Evolutionary conservation across 139 green algal genomes (phyloP).

Genomic region (Volvox africanus): DNA sequence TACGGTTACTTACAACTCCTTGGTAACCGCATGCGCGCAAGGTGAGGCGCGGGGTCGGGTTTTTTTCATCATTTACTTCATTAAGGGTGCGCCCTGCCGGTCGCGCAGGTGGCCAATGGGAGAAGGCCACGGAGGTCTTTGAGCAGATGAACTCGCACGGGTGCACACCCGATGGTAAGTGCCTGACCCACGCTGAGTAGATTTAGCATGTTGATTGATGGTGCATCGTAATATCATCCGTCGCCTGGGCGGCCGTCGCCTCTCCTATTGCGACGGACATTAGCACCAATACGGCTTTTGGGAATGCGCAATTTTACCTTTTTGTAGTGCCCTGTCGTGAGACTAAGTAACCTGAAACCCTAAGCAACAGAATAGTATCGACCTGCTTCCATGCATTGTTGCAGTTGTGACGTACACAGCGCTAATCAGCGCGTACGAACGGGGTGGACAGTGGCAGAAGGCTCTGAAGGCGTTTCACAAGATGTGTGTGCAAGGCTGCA

Average conservation of each 20-base stretch:
- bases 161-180: constrained; percentile 78
- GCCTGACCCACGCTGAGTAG: neutral
- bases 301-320: too few relatives aligned
- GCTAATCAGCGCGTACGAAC: constrained; percentile 85
- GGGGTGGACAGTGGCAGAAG: constrained; percentile 76
- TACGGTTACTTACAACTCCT: constrained; percentile 80
- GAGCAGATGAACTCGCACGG: constrained; percentile 79
- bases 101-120: constrained; percentile 76
- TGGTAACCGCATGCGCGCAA: constrained; percentile 81
- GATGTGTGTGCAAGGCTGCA: constrained; percentile 73
- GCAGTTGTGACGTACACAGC: constrained; percentile 88
- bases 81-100: neutral
- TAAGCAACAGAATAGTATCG: too few relatives aligned
- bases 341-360: too few relatives aligned
- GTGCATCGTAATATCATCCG: too few relatives aligned
- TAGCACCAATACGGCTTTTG: too few relatives aligned
- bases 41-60: constrained; percentile 32
- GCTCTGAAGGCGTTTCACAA: constrained; percentile 71
- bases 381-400: neutral
- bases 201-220: too few relatives aligned
- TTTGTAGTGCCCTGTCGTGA: too few relatives aligned
- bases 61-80: neutral
- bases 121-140: constrained; percentile 81
- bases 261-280: too few relatives aligned
- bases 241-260: too few relatives aligned